A percentile compares a stretch with the other conserved stretches of the same genome.
Conservation (phyloP, 495 filamentous ascomycete genomes). For the Viridothelium virens region DNA sequence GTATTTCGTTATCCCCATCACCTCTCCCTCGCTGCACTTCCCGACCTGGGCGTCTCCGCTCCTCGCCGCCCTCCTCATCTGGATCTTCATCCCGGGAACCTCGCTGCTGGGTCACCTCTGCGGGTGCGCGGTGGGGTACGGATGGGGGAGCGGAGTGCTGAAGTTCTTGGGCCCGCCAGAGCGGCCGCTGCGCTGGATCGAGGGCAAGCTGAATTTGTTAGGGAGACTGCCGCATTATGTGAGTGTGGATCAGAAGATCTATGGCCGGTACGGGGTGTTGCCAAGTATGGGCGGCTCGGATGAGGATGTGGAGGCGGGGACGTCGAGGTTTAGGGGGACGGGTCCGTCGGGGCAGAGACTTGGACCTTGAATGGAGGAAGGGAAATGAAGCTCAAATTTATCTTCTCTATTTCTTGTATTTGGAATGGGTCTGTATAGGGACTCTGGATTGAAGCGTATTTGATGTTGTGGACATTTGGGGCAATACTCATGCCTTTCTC, state of each 20-base stretch:
- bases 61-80: conserved; percentile 57
- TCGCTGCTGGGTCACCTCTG: conserved; percentile 82
- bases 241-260: conserved; percentile 91
- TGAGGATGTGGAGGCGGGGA: conserved; percentile 16
- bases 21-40: conserved; percentile 46
- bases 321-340: conserved; percentile 16
- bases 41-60: conserved; percentile 92
- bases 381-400: not conserved
- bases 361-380: conserved; percentile 18
- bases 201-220: conserved; percentile 74
- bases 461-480: not conserved
- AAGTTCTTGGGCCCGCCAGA: conserved; percentile 80
- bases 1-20: conserved; percentile 48
- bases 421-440: not conserved
- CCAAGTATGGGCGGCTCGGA: conserved; percentile 45
- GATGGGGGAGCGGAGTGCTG: conserved; percentile 77
- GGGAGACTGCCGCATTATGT: conserved; percentile 80
- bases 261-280: conserved; percentile 83
- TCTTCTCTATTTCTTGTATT: not conserved
- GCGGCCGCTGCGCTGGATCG: conserved; percentile 69
- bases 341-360: conserved; percentile 20
- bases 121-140: conserved; percentile 72
- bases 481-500: not conserved
- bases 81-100: conserved; percentile 67
- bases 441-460: not conserved